Conservation (phyloP, 441 rosid genomes). For the Kokia cookei region DNA sequence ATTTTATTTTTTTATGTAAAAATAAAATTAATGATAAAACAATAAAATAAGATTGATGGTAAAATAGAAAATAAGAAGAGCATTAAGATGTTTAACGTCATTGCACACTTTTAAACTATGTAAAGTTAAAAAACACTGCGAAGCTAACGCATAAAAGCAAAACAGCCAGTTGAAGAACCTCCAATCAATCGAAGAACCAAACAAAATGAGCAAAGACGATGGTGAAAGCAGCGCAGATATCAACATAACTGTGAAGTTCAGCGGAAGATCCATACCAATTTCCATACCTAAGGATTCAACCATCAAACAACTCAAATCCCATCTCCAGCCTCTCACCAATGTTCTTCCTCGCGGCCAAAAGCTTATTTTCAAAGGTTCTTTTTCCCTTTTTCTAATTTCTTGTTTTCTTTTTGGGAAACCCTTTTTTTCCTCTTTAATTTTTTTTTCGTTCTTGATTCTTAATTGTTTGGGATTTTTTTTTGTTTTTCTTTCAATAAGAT, state of each 20-base stretch:
- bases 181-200: not conserved
- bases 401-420: not conserved
- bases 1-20: too few species aligned
- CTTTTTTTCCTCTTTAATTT: too few species aligned
- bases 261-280: constrained; percentile 57
- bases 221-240: constrained; percentile 9
- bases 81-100: too few species aligned
- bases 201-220: constrained; percentile 6
- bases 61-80: too few species aligned
- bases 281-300: constrained; percentile 42
- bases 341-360: constrained; percentile 95
- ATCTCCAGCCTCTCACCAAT: constrained; percentile 78
- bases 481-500: too few species aligned
- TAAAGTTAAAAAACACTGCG: not conserved
- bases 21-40: too few species aligned
- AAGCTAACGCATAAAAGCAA: too few species aligned
- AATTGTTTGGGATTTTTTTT: too few species aligned
- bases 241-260: constrained; percentile 58
- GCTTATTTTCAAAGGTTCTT: constrained; percentile 77
- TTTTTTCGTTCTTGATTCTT: too few species aligned
- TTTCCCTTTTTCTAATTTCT: not conserved
- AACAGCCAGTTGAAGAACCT: too few species aligned
- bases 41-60: too few species aligned
- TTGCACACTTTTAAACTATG: not conserved
- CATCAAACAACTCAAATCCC: constrained; percentile 55